Evolutionary conservation across 2,329 filamentous ascomycete species (phyloP).

Genomic region (Talaromyces sp.): DNA sequence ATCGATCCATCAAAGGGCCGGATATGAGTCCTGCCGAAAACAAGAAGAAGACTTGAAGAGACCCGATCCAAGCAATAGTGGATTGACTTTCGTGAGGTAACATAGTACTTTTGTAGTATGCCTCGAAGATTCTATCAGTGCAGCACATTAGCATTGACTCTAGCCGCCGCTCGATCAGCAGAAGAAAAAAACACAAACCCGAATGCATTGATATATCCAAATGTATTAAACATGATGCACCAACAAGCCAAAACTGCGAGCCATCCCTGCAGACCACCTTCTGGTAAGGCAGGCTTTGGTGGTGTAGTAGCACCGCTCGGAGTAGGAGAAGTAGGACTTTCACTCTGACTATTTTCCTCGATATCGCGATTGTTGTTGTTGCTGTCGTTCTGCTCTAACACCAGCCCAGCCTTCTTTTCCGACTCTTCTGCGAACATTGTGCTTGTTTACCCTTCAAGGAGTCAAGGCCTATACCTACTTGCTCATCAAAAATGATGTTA

Average conservation of each 20-base stretch:
- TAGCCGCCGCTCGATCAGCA: not conserved
- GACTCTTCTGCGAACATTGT: not conserved
- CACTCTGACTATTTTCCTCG: not conserved
- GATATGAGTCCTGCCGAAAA: constrained; percentile 39
- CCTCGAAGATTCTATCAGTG: constrained; percentile 32
- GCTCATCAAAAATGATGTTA: not conserved
- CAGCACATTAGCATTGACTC: not conserved
- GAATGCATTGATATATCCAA: constrained; percentile 15
- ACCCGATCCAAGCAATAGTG: constrained; percentile 44
- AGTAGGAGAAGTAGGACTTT: not conserved
- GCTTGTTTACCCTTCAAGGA: not conserved
- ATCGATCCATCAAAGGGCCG: constrained; percentile 45
- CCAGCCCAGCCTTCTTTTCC: not conserved
- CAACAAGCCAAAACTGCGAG: constrained; percentile 9
- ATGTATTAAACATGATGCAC: constrained; percentile 14
- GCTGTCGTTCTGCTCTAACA: not conserved
- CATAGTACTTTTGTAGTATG: constrained; percentile 40
- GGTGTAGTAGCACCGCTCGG: not conserved
- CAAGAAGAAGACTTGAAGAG: constrained; percentile 42
- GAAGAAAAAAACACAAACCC: constrained; percentile 2
- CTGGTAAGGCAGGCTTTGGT: constrained; percentile 2
- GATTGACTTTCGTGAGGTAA: constrained; percentile 28
- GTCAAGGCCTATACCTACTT: not conserved
- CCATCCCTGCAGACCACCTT: constrained; percentile 8
- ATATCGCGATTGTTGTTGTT: not conserved